phyloP scores from a whole-genome alignment of 2,329 filamentous ascomycete species.

The Colletotrichum sansevieriae region DNA sequence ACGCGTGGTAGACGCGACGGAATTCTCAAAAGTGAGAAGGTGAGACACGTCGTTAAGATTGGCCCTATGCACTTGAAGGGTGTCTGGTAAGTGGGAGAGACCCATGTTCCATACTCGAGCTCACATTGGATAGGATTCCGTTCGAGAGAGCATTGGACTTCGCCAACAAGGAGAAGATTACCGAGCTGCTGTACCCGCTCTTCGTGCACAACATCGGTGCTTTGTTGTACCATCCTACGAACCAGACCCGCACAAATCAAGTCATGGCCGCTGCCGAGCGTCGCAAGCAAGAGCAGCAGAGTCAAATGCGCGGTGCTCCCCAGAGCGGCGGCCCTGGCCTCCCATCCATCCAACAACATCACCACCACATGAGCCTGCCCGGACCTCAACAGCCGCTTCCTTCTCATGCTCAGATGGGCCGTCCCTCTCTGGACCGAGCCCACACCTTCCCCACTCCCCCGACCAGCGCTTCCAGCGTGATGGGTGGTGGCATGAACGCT shows the following conservation, averaged over 20 bases:
- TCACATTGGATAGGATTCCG: conserved; percentile 81
- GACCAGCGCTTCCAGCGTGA: conserved; percentile 90
- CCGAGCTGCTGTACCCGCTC: conserved; percentile 91
- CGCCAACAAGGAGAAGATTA: conserved; percentile 99
- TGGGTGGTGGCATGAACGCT: conserved; percentile 76
- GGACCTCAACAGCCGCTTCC: conserved; percentile 67
- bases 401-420: conserved; percentile 78
- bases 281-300: conserved; percentile 77
- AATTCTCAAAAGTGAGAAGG: conserved; percentile 97
- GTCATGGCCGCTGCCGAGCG: conserved; percentile 89
- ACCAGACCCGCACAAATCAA: conserved; percentile 83
- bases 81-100: conserved; percentile 78
- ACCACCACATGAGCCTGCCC: conserved; percentile 71
- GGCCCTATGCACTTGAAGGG: conserved; percentile 99
- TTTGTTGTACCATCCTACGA: conserved; percentile 92
- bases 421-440: conserved; percentile 84
- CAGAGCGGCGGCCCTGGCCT: conserved; percentile 66
- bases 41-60: conserved; percentile 97
- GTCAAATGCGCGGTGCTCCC: conserved; percentile 70
- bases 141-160: conserved; percentile 98
- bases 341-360: conserved; percentile 77
- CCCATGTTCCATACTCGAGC: not conserved
- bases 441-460: conserved; percentile 96
- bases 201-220: conserved; percentile 98
- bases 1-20: conserved; percentile 94